These are phyloP conservation scores for Diversispora eburnea DNA, from an alignment of 192 early-diverging fungal species.

Conservation along the genomic window DNA sequence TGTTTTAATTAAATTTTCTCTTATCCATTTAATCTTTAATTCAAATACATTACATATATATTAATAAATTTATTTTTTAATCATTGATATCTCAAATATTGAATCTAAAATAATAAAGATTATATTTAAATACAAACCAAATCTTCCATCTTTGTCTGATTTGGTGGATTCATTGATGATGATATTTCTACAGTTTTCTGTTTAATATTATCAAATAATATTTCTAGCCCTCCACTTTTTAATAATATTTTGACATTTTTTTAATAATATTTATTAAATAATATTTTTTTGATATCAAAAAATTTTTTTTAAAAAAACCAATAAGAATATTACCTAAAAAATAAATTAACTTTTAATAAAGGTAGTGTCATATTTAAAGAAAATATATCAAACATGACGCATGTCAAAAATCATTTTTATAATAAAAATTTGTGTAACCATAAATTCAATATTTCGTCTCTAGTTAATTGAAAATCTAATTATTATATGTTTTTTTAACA, in stretches of 20 bases:
- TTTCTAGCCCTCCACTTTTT: slow-evolving; percentile 87
- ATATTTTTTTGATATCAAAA: neutral
- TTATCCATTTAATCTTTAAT: slow-evolving; percentile 57
- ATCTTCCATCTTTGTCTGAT: slow-evolving; percentile 49
- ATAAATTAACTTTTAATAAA: slow-evolving; percentile 15
- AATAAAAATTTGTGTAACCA: too few relatives aligned
- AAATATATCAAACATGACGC: too few relatives aligned
- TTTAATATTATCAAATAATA: slow-evolving; percentile 78
- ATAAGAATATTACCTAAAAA: slow-evolving; percentile 16
- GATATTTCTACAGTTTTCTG: slow-evolving; percentile 51
- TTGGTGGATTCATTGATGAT: slow-evolving; percentile 30
- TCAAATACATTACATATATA: neutral
- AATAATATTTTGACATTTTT: neutral
- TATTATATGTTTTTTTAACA: too few relatives aligned
- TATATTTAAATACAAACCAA: slow-evolving; percentile 45
- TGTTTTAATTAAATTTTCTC: slow-evolving; percentile 66
- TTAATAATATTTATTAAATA: neutral
- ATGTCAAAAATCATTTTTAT: too few relatives aligned
- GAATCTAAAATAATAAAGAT: neutral
- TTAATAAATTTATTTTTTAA: neutral
- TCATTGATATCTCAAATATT: neutral
- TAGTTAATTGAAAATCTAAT: too few relatives aligned
- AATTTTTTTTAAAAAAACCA: neutral
- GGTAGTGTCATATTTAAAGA: neutral
- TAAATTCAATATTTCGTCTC: too few relatives aligned